Percentiles rank a stretch among this genome's conserved stretches.
Conservation (phyloP, 129 eudicot species). For the Arctium minus region DNA sequence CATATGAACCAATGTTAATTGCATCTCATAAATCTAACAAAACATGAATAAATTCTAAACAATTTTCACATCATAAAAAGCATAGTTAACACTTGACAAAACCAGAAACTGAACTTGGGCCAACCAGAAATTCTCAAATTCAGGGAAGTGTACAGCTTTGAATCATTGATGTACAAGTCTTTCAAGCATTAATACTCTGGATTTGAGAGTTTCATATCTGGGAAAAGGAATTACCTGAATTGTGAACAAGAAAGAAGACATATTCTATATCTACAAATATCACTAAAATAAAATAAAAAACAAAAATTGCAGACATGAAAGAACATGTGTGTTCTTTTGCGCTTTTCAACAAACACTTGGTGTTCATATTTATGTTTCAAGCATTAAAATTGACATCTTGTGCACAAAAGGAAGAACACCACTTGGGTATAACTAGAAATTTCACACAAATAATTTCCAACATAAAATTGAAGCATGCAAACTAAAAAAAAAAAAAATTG, state of each 20-base stretch:
- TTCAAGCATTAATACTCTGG: neutral
- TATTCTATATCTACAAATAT: conserved; percentile 8
- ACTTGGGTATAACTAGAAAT: conserved; percentile 4
- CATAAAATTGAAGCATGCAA: conserved; percentile 4
- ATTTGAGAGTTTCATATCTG: conserved; percentile 20
- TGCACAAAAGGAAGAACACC: conserved; percentile 5
- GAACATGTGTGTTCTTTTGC: conserved; percentile 16
- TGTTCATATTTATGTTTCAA: conserved; percentile 17
- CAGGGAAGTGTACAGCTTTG: conserved; percentile 5
- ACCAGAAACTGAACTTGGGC: conserved; percentile 14
- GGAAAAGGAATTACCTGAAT: conserved; percentile 9
- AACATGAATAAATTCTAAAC: neutral
- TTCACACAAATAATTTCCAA: neutral
- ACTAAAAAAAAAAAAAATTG: neutral
- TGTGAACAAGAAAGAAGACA: conserved; percentile 25
- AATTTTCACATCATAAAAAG: neutral
- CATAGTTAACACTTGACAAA: neutral
- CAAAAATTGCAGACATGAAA: neutral
- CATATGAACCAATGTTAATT: conserved; percentile 14
- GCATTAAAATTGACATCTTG: conserved; percentile 10
- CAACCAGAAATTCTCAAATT: conserved; percentile 15
- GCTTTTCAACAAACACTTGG: conserved; percentile 30
- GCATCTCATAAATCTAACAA: neutral
- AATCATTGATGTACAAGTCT: conserved; percentile 11
- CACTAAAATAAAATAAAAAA: neutral